These are phyloP conservation scores for Wallacemonas sp. DNA, from an alignment of 208 protist species.

Conservation along the genomic window DNA sequence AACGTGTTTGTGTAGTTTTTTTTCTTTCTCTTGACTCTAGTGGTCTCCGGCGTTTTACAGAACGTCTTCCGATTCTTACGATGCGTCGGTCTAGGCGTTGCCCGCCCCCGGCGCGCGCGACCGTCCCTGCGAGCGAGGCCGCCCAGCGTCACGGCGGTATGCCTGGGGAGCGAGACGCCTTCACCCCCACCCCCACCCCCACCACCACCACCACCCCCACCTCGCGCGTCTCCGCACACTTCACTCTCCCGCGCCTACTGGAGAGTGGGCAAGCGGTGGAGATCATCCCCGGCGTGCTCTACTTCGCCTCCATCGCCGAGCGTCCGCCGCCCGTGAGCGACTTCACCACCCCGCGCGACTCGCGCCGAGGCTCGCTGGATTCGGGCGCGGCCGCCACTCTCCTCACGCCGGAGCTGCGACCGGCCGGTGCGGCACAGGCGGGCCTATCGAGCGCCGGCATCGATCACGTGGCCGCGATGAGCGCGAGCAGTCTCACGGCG, in stretches of 20 bases:
- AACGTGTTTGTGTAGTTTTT: too few species aligned
- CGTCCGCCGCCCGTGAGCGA: conserved; percentile 19
- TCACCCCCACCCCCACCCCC: too few species aligned
- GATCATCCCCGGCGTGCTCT: conserved; percentile 60
- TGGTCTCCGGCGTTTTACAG: background rate
- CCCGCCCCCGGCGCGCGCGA: background rate
- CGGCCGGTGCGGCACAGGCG: too few species aligned
- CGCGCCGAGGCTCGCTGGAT: background rate
- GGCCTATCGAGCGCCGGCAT: too few species aligned
- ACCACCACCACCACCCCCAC: background rate
- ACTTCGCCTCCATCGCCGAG: conserved; percentile 60
- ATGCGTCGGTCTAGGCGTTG: background rate
- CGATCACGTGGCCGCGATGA: too few species aligned
- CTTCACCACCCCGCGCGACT: background rate
- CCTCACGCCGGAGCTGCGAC: too few species aligned
- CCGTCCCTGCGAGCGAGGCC: too few species aligned
- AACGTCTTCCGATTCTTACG: background rate
- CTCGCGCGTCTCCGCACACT: background rate
- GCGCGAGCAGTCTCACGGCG: too few species aligned
- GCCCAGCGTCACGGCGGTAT: too few species aligned
- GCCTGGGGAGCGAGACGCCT: background rate
- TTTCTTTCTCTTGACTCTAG: conserved; percentile 11
- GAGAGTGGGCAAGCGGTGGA: conserved; percentile 43
- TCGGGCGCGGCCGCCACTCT: too few species aligned
- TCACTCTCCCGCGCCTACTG: conserved; percentile 34